Evolutionary conservation across 345 rosid species (phyloP), one percentile per base, ranked within the genome.

Genomic region (Eucalyptus regnans): DNA sequence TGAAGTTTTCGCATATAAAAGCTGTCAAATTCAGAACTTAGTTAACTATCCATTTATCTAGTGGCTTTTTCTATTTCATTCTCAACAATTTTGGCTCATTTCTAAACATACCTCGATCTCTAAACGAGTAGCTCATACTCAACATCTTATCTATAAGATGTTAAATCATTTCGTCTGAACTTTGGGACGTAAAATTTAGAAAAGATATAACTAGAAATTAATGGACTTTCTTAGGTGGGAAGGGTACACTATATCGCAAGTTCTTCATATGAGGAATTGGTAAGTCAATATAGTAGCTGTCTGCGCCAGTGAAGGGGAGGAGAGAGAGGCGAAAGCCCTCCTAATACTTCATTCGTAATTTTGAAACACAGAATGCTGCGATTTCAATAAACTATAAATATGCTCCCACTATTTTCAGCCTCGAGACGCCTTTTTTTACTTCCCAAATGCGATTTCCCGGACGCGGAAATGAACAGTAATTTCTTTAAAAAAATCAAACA

Each of bases 131-230:
- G 5, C 6, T 64, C 0, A 2, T 64, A n/a, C 76, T 4, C 41
- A 15, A 4, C 0, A 0, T 64, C 20, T 15, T n/a, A 15, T n/a
- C 7, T 13, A 64, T 0, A 14, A 14, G 5, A 56, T 52, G 9
- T 52, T 52, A 7, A 52, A 52, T 4, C 4, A 1, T 52, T 3
- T 52, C 2, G 0, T 51, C 4, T 52, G 0, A 52, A 52, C 23
- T 52, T 1, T 52, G 2, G 0, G 2, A 52, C 18, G 10, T 52
- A 7, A 52, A 52, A 3, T 4, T 7, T 0, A 2, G 0, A 52
- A 18, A 52, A 7, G 0, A 52, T 52, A 52, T 52, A 18, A 52
- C 9, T 52, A 52, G 0, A 52, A 52, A 52, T 52, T 3, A 18
- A 52, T 18, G 23, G 8, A 2, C 23, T 52, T 52, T 52, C 23